These are phyloP conservation scores for Epichloe bromicola DNA, from an alignment of 2,329 filamentous ascomycete genomes.

Conservation along the genomic window DNA sequence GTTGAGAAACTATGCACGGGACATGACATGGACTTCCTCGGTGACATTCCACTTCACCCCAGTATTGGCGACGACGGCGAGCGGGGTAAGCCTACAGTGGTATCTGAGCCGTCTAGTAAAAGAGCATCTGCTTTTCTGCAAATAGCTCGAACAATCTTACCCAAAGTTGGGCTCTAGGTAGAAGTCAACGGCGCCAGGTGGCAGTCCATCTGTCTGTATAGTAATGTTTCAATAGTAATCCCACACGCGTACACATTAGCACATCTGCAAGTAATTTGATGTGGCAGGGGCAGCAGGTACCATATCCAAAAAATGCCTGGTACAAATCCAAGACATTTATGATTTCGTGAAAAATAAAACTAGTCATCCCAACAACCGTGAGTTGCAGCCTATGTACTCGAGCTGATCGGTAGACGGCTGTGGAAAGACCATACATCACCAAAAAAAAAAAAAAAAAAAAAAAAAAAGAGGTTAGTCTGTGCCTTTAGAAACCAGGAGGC, in stretches of 20 bases:
- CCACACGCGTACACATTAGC: constrained; percentile 1
- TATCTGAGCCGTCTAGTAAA: constrained; percentile 66
- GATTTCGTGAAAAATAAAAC: not conserved
- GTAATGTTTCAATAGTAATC: not conserved
- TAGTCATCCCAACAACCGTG: not conserved
- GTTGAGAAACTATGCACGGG: constrained; percentile 58
- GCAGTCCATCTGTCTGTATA: not conserved
- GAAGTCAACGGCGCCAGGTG: not conserved
- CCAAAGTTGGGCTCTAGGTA: constrained; percentile 26
- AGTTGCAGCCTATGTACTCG: constrained; percentile 4
- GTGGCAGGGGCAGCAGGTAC: constrained; percentile 2
- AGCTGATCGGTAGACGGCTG: constrained; percentile 1
- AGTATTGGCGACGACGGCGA: constrained; percentile 81
- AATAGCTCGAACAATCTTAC: constrained; percentile 47
- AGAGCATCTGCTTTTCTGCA: constrained; percentile 59
- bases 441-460: constrained; percentile 9
- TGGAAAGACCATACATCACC: constrained; percentile 1
- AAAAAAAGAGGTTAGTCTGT: constrained; percentile 27
- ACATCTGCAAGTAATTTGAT: not conserved
- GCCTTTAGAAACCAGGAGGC: constrained; percentile 18
- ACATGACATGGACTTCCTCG: constrained; percentile 65
- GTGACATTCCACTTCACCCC: constrained; percentile 78
- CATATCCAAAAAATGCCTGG: constrained; percentile 1
- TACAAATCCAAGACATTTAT: not conserved
- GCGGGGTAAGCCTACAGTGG: constrained; percentile 76